Evolutionary conservation across 768 basidiomycete species (phyloP), one percentile per base, ranked within the genome.

Genomic region (Leccinum variicolor): DNA sequence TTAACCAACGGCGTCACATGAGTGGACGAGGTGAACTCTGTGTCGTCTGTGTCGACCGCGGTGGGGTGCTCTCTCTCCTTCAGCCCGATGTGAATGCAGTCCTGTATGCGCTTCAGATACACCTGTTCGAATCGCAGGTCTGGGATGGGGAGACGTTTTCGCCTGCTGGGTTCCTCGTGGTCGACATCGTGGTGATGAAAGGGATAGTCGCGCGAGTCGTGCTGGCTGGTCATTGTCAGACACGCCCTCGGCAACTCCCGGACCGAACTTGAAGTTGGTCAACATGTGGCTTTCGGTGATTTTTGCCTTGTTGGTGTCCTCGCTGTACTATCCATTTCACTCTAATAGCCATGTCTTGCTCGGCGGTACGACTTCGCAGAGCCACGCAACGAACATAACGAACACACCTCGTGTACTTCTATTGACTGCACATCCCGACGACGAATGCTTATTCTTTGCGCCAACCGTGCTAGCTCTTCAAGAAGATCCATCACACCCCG

Each of bases 381-480:
- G 13, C 25, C 54, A 51, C 28, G 39, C 56, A 25, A 14, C 47
- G 43, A n/a, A 39, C 17, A 39, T n/a, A 4, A 39, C 39, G 17
- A 52, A 57, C 50, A 0, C 36, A 3, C 59, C 66, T 25, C 61
- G 67, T 25, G 68, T 90, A 33, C 76, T 94, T 36, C 70, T 97
- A 3, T 71, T 98, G 47, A 96, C 94, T 1, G 93, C 94, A 26
- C 94, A 98, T 69, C 94, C 94, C 3, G 94, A 97, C 68, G 94
- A 98, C 69, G 94, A 97, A 75, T 86, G 85, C 69, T 83, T 95
- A 80, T 98, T 98, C 79, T 98, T 98, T 70, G 85, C 86, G 4
- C 94, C 94, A 0, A 94, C 92, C 0, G 70, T 96, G 14, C 74
- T 87, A 31, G 78, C 81, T 3, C 77, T 94, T 31, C 61, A 48